Base-by-base conservation (phyloP, 2,329 filamentous ascomycete genomes). In the Acephala macrosclerotiorum region DNA sequence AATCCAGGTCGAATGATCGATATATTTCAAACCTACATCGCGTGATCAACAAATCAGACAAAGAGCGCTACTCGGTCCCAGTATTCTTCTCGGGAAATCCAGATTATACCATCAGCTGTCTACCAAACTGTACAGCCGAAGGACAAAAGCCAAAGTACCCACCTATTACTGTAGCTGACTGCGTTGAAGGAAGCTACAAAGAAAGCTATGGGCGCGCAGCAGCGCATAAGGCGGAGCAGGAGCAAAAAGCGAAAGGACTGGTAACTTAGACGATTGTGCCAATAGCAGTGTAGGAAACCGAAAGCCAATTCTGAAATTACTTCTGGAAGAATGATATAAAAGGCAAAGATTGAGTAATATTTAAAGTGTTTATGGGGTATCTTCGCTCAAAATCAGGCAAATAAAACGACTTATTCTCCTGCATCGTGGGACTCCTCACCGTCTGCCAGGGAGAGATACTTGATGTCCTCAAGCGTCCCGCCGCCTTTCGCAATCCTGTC, bases 131-230 rank as follows among this genome's bases (percentile, higher is more conserved):
- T 66, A 74, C 74, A 16, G 72, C 73, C 29, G 70, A 74, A 33
- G 78, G 74, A 5, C 78, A 81, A 60, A 59, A 67, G 56, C 72
- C 76, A 0, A 82, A 81, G 66, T 82, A 81, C 65, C 66, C 70
- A 2, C 78, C 79, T 0, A 79, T 82, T 40, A 80, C 80, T 8
- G 80, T 82, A 5, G 75, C 80, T 66, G 75, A 80, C 36, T 77
- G 78, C 60, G 77, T 82, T 6, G 72, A 74, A 56, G 75, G 73
- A 0, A 76, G 79, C n/a, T 82, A 82, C 65, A 75, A 76, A 55
- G 76, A 78, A 66, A 81, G 78, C 61, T 82, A 82, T 72, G 80
- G 80, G 1, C 66, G 74, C n/a, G 80, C 79, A 12, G 78, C 80
- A 68, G 75, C 71, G 57, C 80, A 75, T 63, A 81, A 81, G 72